These are phyloP conservation scores for Geotrichum armillariae DNA, from an alignment of 1,139 yeast genomes.

Conservation along the genomic window DNA sequence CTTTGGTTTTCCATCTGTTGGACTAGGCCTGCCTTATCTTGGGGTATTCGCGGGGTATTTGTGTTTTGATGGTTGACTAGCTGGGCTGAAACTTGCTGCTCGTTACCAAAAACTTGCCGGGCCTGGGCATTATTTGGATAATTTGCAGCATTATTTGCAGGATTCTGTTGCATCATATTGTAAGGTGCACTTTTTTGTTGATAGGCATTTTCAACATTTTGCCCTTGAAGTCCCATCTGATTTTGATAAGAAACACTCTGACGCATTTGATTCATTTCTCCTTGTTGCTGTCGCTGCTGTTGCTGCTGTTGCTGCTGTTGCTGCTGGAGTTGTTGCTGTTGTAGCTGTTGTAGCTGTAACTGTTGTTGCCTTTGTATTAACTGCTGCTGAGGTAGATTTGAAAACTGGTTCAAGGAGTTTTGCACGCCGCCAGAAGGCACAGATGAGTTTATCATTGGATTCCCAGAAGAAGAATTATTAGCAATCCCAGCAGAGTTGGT, in stretches of 20 bases:
- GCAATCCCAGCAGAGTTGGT: neutral
- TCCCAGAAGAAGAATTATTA: too few relatives aligned
- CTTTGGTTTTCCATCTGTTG: neutral
- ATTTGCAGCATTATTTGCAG: too few relatives aligned
- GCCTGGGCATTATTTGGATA: too few relatives aligned
- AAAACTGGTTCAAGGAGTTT: conserved; percentile 1
- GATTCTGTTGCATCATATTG: neutral
- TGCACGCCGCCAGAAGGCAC: neutral
- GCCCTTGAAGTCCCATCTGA: neutral
- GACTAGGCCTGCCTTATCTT: neutral
- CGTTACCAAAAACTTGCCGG: too few relatives aligned
- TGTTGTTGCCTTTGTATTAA: neutral
- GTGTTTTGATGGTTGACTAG: neutral
- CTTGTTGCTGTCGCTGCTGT: neutral
- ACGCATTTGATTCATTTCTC: neutral
- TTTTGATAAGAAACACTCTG: neutral
- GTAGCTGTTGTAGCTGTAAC: neutral
- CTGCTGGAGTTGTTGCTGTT: neutral
- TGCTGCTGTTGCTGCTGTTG: neutral
- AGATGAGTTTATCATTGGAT: neutral
- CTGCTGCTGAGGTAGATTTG: conserved; percentile 5
- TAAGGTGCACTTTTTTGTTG: neutral
- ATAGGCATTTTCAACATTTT: neutral
- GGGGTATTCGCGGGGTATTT: neutral
- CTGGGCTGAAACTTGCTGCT: neutral